Conservation (phyloP, 1,284 basidiomycete genomes). For the Ceratobasidium papillatum region DNA sequence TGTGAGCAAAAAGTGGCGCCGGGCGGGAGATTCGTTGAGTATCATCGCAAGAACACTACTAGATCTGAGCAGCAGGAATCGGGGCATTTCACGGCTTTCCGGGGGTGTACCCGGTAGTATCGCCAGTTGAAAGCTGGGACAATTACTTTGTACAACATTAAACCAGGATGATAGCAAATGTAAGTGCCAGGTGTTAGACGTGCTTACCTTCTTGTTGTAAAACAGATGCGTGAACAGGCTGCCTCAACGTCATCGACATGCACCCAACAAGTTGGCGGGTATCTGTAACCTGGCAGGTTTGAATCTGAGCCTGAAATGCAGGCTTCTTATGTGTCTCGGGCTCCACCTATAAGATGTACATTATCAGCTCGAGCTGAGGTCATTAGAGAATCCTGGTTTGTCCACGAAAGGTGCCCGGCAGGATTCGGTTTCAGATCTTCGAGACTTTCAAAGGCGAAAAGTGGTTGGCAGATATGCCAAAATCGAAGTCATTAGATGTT, state of each 20-base stretch:
- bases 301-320: conserved; percentile 9
- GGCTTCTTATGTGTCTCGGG: conserved; percentile 5
- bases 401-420: background rate
- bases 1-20: conserved; percentile 22
- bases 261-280: background rate
- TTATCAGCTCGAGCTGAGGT: background rate
- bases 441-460: background rate
- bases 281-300: background rate
- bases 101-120: background rate
- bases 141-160: background rate
- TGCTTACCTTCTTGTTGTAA: background rate
- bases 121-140: background rate
- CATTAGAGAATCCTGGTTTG: background rate
- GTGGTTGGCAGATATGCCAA: background rate
- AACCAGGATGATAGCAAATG: background rate
- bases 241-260: background rate
- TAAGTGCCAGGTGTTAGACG: too few relatives aligned
- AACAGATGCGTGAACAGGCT: background rate
- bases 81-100: background rate
- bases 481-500: background rate
- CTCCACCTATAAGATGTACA: background rate
- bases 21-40: background rate
- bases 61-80: background rate
- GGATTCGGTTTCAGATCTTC: conserved; percentile 10
- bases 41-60: background rate